Evolutionary conservation across 2,329 filamentous ascomycete species (phyloP).

Genomic region (Sclerotinia trifoliorum): DNA sequence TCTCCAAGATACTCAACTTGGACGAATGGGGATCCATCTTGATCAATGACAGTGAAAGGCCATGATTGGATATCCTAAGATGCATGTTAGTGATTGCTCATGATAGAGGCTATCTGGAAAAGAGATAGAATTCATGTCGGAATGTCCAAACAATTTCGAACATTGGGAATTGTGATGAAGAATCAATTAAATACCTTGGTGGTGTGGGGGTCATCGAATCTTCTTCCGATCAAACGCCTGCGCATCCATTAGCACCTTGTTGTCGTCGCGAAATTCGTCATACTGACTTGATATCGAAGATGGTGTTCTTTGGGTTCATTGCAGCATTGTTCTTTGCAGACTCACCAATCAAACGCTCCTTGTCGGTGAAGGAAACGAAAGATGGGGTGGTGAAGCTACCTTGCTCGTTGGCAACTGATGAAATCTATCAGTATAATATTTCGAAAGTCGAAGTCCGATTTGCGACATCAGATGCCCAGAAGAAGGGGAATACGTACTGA

Average conservation of each 20-base stretch:
- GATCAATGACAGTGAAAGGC: slow-evolving; percentile 98
- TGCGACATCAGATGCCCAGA: slow-evolving; percentile 1
- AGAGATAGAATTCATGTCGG: not conserved
- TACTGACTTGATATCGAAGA: slow-evolving; percentile 97
- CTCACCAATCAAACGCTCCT: slow-evolving; percentile 99
- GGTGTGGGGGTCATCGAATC: slow-evolving; percentile 91
- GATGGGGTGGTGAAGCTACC: slow-evolving; percentile 98
- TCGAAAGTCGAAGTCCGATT: not conserved
- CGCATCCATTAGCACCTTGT: slow-evolving; percentile 23
- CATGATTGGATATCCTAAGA: slow-evolving; percentile 72
- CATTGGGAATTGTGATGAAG: not conserved
- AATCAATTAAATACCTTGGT: slow-evolving; percentile 67
- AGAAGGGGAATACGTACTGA: slow-evolving; percentile 45
- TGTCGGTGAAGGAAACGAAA: slow-evolving; percentile 97
- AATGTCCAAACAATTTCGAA: not conserved
- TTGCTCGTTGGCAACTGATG: slow-evolving; percentile 88
- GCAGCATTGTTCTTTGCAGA: slow-evolving; percentile 99
- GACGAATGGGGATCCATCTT: slow-evolving; percentile 83
- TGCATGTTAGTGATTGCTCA: not conserved
- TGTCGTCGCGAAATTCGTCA: slow-evolving; percentile 11
- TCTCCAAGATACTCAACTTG: slow-evolving; percentile 94
- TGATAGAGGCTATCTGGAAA: not conserved
- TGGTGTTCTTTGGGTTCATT: slow-evolving; percentile 97
- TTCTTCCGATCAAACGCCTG: slow-evolving; percentile 95
- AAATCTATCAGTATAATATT: slow-evolving; percentile 15